These are phyloP conservation scores for Amphirosellinia nigrospora DNA, from an alignment of 495 filamentous ascomycete species.

Conservation along the genomic window DNA sequence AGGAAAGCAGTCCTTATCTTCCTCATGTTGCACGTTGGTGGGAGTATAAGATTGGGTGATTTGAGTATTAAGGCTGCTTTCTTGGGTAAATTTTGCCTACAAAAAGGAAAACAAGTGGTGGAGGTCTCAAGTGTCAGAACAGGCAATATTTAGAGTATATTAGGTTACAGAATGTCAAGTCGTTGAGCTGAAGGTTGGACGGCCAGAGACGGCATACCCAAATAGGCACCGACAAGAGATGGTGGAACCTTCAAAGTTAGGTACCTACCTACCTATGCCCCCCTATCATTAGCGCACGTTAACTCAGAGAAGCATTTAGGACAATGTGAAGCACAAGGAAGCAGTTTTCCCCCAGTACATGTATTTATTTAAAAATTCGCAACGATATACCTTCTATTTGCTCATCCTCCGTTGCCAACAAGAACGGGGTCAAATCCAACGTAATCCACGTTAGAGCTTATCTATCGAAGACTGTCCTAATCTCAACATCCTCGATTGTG, in stretches of 20 bases:
- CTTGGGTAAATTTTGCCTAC: not conserved
- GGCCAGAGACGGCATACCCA: not conserved
- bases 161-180: not conserved
- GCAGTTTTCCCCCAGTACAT: no score
- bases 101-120: not conserved
- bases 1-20: not conserved
- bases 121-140: not conserved
- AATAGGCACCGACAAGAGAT: not conserved
- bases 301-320: no score
- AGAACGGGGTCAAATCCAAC: no score
- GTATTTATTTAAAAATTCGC: no score
- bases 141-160: not conserved
- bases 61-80: not conserved
- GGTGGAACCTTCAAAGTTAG: not conserved
- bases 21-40: not conserved
- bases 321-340: no score
- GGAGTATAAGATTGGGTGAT: not conserved
- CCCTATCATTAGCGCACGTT: no score
- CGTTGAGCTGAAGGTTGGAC: not conserved
- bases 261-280: no score
- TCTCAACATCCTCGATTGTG: no score
- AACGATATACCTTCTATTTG: no score
- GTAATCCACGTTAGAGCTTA: no score
- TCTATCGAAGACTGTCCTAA: no score
- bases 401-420: no score